A percentile compares a stretch with the other conserved stretches of the same genome.
Evolutionary conservation across 2,329 filamentous ascomycete species (phyloP).

Genomic region (Fusarium scirpi): DNA sequence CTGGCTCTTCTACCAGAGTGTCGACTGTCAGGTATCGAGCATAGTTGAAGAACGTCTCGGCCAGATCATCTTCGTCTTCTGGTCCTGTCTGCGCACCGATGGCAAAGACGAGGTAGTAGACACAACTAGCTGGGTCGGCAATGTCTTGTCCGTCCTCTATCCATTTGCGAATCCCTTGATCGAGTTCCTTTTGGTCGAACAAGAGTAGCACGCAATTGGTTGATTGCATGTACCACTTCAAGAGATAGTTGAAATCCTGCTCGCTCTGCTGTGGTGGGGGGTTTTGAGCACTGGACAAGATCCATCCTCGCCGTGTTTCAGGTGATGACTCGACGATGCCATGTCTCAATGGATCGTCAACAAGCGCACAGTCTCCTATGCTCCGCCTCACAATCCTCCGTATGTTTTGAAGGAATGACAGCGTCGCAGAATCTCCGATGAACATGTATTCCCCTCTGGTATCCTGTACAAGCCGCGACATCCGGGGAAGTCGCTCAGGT

Average conservation of each 20-base stretch:
- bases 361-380: conserved; percentile 50
- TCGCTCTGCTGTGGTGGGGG: conserved; percentile 41
- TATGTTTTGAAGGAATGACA: conserved; percentile 52
- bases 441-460: conserved; percentile 52
- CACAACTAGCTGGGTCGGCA: conserved; percentile 33
- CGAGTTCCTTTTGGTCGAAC: conserved; percentile 49
- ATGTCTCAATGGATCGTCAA: conserved; percentile 52
- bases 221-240: conserved; percentile 50
- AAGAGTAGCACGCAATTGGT: conserved; percentile 47
- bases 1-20: conserved; percentile 53
- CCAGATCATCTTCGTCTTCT: conserved; percentile 50
- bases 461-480: conserved; percentile 51
- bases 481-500: conserved; percentile 42
- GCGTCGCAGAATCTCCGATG: conserved; percentile 53
- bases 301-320: conserved; percentile 46
- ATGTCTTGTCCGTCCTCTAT: conserved; percentile 40
- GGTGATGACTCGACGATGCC: conserved; percentile 52
- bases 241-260: conserved; percentile 45
- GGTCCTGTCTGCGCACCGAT: conserved; percentile 52
- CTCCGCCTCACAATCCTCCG: conserved; percentile 49
- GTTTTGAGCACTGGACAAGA: conserved; percentile 42
- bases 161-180: conserved; percentile 47
- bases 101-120: conserved; percentile 49
- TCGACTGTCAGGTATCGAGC: conserved; percentile 51
- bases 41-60: conserved; percentile 52